Base-by-base conservation (phyloP, 2,329 filamentous ascomycete genomes). In the Fusarium nisikadoi region DNA sequence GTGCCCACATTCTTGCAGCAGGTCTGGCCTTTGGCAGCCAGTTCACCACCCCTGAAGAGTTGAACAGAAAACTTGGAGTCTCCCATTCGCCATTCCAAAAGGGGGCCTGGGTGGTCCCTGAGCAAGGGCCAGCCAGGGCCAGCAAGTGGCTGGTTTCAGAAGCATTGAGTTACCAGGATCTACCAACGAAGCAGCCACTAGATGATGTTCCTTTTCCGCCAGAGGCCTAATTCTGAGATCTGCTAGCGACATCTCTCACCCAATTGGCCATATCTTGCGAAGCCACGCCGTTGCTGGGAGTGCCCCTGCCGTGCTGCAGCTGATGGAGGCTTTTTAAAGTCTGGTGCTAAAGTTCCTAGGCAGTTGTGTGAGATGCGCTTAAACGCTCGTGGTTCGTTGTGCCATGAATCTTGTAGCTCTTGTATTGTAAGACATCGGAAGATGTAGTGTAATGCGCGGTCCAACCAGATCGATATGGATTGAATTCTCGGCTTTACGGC, bases 71-170 rank as follows among this genome's bases (percentile, higher is more conserved):
- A 63, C 55, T 68, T 53, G 54, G 41, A 47, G 57, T 42, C 42
- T 50, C 39, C 69, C 49, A 43, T 62, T 66, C 64, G 49, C 64
- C 55, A 39, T 62, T 66, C 68, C 56, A 57, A 66, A 74, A 55
- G 57, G 59, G 49, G 65, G 65, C 17, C 45, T 23, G 58, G 64
- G 62, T 53, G 60, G 47, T 49, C 63, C 65, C 65, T 68, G 68
- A 72, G 53, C 57, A 42, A 66, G 71, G 65, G 66, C 61, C 59
- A 70, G 58, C 56, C 45, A 65, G 71, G 66, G 64, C 59, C 57
- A 70, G 52, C 62, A 38, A 57, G 70, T 74, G 74, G 74, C 74
- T 69, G 71, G 75, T 77, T 77, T 77, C 75, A 77, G 75, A 68
- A 71, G 57, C 62, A 64, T 72, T 43, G 49, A 63, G 53, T 57